Conservation (phyloP, 1,139 yeast species). For the Pichia sp. region DNA sequence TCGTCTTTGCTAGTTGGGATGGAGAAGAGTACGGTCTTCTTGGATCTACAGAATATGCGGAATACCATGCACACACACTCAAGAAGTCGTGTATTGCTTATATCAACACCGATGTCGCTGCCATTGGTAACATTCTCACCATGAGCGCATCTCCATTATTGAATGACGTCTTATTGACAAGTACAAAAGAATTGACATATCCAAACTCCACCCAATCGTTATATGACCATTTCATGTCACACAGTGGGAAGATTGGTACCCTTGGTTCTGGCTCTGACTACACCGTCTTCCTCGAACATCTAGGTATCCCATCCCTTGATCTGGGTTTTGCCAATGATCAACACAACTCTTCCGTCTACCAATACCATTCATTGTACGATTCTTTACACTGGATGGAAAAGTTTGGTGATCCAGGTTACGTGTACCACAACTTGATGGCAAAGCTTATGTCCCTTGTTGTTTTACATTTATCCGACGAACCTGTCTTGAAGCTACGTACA, state of each 20-base stretch:
- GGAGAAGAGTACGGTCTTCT: conserved; percentile 65
- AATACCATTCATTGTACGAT: conserved; percentile 65
- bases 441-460: conserved; percentile 44
- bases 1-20: conserved; percentile 62
- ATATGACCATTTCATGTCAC: conserved; percentile 49
- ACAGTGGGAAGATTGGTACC: conserved; percentile 29
- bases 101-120: conserved; percentile 57
- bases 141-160: conserved; percentile 48
- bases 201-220: conserved; percentile 41
- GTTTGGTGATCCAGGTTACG: conserved; percentile 53
- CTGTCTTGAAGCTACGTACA: conserved; percentile 35
- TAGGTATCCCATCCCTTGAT: conserved; percentile 60
- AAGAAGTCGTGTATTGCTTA: conserved; percentile 48
- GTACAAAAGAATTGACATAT: conserved; percentile 37
- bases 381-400: conserved; percentile 60
- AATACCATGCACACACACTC: conserved; percentile 35
- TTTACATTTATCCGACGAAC: conserved; percentile 40
- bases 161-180: conserved; percentile 33
- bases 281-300: conserved; percentile 59
- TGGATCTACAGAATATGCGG: conserved; percentile 68
- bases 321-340: conserved; percentile 40
- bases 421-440: conserved; percentile 46
- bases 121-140: conserved; percentile 41
- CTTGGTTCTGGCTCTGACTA: conserved; percentile 66
- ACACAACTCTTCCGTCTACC: conserved; percentile 43